These are phyloP conservation scores for Exophiala dermatitidis DNA, from an alignment of 2,329 filamentous ascomycete genomes.

Conservation along the genomic window DNA sequence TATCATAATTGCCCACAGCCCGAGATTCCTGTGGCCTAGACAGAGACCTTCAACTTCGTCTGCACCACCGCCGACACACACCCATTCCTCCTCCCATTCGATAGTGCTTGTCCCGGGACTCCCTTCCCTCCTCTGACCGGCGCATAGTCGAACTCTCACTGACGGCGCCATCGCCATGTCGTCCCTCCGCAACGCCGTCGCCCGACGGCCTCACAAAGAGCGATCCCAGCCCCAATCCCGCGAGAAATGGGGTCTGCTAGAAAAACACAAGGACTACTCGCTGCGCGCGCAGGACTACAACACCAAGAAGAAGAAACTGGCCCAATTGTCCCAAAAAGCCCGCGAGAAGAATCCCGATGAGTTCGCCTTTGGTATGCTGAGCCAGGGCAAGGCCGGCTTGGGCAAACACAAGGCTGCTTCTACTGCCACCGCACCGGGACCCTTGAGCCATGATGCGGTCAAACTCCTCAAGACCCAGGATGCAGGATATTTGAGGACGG, in stretches of 20 bases:
- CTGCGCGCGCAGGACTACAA: conserved; percentile 59
- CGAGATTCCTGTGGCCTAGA: no score
- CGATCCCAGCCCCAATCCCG: conserved; percentile 80
- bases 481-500: conserved; percentile 53
- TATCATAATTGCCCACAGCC: no score
- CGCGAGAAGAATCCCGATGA: conserved; percentile 58
- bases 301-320: conserved; percentile 53
- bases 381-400: conserved; percentile 36
- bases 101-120: no score
- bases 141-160: neutral
- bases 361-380: conserved; percentile 60
- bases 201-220: conserved; percentile 81
- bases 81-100: no score
- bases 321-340: conserved; percentile 53
- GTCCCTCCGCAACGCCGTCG: conserved; percentile 56
- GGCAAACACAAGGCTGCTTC: conserved; percentile 39
- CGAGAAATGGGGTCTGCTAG: conserved; percentile 78
- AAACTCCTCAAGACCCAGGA: conserved; percentile 61
- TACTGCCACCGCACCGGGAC: conserved; percentile 28
- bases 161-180: conserved; percentile 42
- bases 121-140: neutral
- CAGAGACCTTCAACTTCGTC: no score
- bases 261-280: conserved; percentile 84
- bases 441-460: conserved; percentile 50
- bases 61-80: no score